Evolutionary conservation across 805 yeast species (phyloP).

Genomic region (Saccharomyces jurei): DNA sequence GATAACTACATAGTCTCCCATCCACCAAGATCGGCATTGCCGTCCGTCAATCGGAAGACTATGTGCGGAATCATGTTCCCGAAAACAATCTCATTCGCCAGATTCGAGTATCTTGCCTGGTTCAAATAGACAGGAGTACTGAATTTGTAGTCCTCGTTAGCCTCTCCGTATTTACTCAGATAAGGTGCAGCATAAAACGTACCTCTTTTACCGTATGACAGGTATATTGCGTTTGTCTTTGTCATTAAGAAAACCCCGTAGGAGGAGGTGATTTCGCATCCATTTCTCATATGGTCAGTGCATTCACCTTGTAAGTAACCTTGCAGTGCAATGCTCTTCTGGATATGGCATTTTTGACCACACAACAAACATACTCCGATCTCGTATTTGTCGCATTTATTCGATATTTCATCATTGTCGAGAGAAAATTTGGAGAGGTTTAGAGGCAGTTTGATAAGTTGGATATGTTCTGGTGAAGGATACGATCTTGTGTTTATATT

Average conservation of each 20-base stretch:
- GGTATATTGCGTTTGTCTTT: constrained; percentile 24
- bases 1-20: constrained; percentile 55
- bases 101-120: constrained; percentile 52
- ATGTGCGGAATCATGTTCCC: constrained; percentile 69
- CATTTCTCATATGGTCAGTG: constrained; percentile 55
- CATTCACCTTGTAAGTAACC: constrained; percentile 67
- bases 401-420: constrained; percentile 33
- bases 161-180: constrained; percentile 78
- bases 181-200: constrained; percentile 80
- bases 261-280: constrained; percentile 36
- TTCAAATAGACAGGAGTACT: constrained; percentile 66
- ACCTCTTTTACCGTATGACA: constrained; percentile 65
- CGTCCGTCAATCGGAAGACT: constrained; percentile 74
- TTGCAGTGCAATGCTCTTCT: constrained; percentile 40
- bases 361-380: constrained; percentile 87
- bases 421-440: constrained; percentile 51
- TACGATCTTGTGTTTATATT: neutral
- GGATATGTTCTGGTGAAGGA: constrained; percentile 42
- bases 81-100: constrained; percentile 64
- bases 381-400: constrained; percentile 40
- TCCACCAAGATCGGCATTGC: constrained; percentile 80
- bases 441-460: constrained; percentile 55
- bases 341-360: constrained; percentile 61
- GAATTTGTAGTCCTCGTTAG: constrained; percentile 62
- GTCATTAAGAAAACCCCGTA: constrained; percentile 23